phyloP scores from a whole-genome alignment of 495 filamentous ascomycete genomes.

The Podospora comata region DNA sequence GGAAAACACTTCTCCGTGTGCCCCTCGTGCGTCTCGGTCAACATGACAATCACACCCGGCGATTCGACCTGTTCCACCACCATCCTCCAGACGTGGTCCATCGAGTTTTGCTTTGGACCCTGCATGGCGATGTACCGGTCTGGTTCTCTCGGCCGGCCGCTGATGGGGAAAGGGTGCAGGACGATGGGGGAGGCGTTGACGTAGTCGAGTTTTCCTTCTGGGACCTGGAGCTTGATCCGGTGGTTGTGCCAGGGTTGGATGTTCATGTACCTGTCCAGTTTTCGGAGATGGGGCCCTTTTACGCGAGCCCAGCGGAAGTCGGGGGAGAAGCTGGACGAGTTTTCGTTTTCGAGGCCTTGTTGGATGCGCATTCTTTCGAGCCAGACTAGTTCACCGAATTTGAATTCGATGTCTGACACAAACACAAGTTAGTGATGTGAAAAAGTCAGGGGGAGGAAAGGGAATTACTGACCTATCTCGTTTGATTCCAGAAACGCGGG shows the following conservation, averaged over 20 bases:
- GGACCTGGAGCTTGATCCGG: conserved; percentile 78
- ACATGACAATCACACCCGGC: conserved; percentile 88
- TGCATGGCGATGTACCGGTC: conserved; percentile 60
- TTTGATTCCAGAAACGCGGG: conserved; percentile 45
- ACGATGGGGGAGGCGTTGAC: conserved; percentile 93
- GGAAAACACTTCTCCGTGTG: conserved; percentile 86
- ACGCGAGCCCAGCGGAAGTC: conserved; percentile 55
- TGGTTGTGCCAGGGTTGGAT: conserved; percentile 84
- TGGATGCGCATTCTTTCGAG: conserved; percentile 55
- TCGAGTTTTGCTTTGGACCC: conserved; percentile 71
- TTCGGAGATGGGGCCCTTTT: conserved; percentile 47
- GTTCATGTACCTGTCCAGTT: conserved; percentile 76
- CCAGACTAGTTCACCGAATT: conserved; percentile 62
- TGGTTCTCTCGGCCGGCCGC: conserved; percentile 28
- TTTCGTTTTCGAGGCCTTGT: conserved; percentile 31
- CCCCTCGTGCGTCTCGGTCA: conserved; percentile 82
- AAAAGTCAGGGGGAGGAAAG: not conserved
- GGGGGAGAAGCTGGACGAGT: conserved; percentile 39
- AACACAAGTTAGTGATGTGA: conserved; percentile 13
- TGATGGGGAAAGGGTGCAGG: conserved; percentile 60
- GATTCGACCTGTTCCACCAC: conserved; percentile 77
- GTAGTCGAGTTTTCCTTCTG: conserved; percentile 78
- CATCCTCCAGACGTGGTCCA: conserved; percentile 93
- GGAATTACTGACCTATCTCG: conserved; percentile 23
- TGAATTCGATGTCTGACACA: conserved; percentile 45